Evolutionary conservation across 2,329 filamentous ascomycete genomes (phyloP).

Genomic region (Colletotrichum cereale): DNA sequence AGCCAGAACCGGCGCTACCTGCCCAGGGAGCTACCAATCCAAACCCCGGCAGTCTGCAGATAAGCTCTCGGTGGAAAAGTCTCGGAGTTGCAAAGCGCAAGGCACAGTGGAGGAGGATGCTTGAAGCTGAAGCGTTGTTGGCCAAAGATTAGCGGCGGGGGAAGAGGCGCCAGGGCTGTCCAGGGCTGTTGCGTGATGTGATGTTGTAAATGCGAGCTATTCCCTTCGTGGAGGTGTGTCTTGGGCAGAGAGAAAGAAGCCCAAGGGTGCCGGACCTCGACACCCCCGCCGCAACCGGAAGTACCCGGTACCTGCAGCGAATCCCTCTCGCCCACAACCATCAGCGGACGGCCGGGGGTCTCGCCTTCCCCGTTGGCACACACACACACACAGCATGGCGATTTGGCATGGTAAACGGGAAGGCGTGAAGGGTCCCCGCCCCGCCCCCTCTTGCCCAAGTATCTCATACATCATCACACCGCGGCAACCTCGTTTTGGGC

Average conservation of each 20-base stretch:
- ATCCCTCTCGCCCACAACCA: neutral
- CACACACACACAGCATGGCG: neutral
- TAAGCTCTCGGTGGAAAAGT: neutral
- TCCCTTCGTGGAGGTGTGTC: slow-evolving; percentile 35
- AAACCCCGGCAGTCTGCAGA: neutral
- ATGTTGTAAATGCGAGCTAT: slow-evolving; percentile 28
- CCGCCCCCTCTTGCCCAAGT: neutral
- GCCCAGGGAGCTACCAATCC: too few species aligned
- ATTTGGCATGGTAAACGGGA: neutral
- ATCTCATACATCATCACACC: slow-evolving; percentile 1
- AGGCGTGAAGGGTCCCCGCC: neutral
- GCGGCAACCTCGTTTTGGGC: slow-evolving; percentile 3
- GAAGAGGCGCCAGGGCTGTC: neutral
- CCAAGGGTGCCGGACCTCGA: slow-evolving; percentile 21
- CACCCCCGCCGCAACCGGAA: slow-evolving; percentile 33
- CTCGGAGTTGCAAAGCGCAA: neutral
- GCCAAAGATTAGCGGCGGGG: slow-evolving; percentile 24
- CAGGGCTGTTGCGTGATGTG: neutral
- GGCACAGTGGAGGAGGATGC: neutral
- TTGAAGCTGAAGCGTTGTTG: neutral
- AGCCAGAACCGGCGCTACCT: neutral
- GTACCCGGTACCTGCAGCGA: slow-evolving; percentile 18
- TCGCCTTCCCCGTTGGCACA: slow-evolving; percentile 11
- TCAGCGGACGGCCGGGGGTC: neutral
- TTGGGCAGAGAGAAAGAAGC: slow-evolving; percentile 33